Evolutionary conservation across 306 rosid species (phyloP), one percentile per base, ranked within the genome.

Genomic region (Lathyrus sativus): DNA sequence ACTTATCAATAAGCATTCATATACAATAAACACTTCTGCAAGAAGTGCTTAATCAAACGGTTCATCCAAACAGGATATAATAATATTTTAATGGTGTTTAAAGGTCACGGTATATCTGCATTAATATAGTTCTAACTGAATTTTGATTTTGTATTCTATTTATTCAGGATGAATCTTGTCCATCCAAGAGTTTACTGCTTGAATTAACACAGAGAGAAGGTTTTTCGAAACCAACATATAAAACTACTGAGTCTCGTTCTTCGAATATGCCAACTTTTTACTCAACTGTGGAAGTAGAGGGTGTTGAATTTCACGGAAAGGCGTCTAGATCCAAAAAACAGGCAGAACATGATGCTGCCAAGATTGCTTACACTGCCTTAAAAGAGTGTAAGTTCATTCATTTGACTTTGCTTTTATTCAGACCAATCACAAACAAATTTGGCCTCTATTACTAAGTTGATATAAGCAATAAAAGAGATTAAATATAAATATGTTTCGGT

Each of bases 301-400:
- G 79, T 3, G 22, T 68, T 56, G 48, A 68, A 19, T 84, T 84
- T 80, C 65, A 42, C 4, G 86, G 88, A 65, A 56, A 44, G 46
- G 79, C 48, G 12, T 63, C 61, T 68, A 79, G 61, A 44, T 81
- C 80, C 70, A 68, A 79, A 73, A 79, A 79, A 68, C 65, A 59
- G 50, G 86, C 88, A 5, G 86, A 86, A 64, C 70, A 63, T 17
- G 75, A 63, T 77, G 91, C 85, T 17, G 86, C 91, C 0, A 74
- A 65, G 82, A 62, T 62, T 74, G 87, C 91, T n/a, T 81, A 65
- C 74, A 42, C 43, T 26, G 39, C 74, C 9, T 50, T 86, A 2
- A 43, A 72, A 43, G 68, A 79, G 54, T 54, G 91, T 77, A 77
- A 77, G 82, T 77, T 51, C 31, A 28, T 29, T 56, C 62, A 13